Evolutionary conservation across 306 rosid genomes (phyloP), one percentile per base, ranked within the genome.

Genomic region (Prinsepia uniflora): DNA sequence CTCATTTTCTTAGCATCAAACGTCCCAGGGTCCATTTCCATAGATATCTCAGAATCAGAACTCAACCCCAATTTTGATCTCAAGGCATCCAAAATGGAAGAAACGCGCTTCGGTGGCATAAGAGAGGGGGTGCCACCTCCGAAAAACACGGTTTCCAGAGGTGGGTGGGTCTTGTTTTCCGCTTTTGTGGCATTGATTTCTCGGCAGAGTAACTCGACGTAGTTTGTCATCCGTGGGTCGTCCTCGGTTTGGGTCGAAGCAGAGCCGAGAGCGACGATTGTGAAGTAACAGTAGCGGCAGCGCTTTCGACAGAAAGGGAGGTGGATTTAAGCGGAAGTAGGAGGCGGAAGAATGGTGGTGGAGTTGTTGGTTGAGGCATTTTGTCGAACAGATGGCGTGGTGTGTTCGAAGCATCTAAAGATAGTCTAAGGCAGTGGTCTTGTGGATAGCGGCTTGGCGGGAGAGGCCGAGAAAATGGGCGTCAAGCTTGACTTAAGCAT

Each of bases 21-120:
- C 11, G 98, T 94, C 68, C 96, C 99, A 1, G 96, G 97, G 79
- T 94, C 97, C 99, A 94, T 89, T 61, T 94, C 97, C 88, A 94
- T 90, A 3, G 99, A 94, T 55, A 89, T 80, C 78, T 94, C 96
- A 47, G 85, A 86, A 79, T 70, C 75, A 77, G 65, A 79, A 48
- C 72, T 66, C 86, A 94, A 34, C 70, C 92, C 96, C 39, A 91
- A 89, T 63, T 86, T 89, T 46, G 5, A 36, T 47, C 73, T 68
- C 85, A 94, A 50, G 5, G 81, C 71, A 43, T 91, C 89, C 75
- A 94, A 70, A 43, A 94, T 78, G 45, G 69, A 43, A 0, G 87
- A 74, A 55, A 94, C 92, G 73, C 91, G 77, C 82, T 70, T 81
- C 0, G 99, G 92, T 9, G 97, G 96, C 54, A 91, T 95, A 10